Evolutionary conservation across 768 basidiomycete genomes (phyloP).

Genomic region (Tulasnella sp.): DNA sequence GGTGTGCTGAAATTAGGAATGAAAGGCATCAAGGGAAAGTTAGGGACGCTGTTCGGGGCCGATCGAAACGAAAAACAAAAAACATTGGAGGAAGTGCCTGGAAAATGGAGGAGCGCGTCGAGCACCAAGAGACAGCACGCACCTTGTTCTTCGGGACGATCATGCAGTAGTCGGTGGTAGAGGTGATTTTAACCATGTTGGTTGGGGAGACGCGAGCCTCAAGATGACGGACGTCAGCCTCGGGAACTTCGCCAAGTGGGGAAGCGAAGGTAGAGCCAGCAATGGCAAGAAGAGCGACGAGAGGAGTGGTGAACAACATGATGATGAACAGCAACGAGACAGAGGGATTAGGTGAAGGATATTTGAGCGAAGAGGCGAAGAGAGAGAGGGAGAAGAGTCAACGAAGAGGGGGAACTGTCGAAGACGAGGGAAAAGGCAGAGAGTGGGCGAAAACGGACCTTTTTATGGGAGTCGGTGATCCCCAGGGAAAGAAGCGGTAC

Average conservation of each 20-base stretch:
- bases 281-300: not conserved
- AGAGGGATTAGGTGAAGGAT: not conserved
- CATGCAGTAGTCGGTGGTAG: conserved; percentile 8
- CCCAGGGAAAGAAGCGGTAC: not conserved
- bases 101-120: not conserved
- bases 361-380: not conserved
- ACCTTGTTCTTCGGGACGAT: conserved; percentile 9
- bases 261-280: not conserved
- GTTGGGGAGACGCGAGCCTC: not conserved
- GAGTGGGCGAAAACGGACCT: not conserved
- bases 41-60: not conserved
- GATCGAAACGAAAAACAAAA: not conserved
- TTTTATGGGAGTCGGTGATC: not conserved
- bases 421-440: not conserved
- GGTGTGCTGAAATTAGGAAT: not conserved
- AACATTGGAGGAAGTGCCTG: not conserved
- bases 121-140: not conserved
- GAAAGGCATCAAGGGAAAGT: not conserved
- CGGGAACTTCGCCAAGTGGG: not conserved
- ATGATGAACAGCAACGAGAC: not conserved
- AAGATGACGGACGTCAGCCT: not conserved
- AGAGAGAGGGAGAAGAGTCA: not conserved
- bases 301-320: not conserved
- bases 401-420: not conserved
- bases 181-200: conserved; percentile 7